Evolutionary conservation across 306 rosid genomes (phyloP).

Genomic region (Cucurbita moschata): DNA sequence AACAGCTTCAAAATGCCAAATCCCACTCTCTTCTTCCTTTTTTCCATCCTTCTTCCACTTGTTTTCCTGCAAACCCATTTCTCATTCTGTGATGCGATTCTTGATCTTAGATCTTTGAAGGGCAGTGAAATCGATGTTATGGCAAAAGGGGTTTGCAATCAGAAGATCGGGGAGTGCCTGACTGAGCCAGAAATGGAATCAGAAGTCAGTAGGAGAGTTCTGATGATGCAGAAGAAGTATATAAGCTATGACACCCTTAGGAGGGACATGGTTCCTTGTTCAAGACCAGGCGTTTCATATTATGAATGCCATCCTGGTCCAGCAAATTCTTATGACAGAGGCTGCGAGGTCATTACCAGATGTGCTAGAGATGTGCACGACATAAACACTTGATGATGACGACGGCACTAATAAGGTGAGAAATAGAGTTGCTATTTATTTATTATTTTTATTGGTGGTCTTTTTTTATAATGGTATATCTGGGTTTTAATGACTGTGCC

Average conservation of each 20-base stretch:
- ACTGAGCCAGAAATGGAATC: slow-evolving; percentile 47
- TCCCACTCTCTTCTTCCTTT: neutral
- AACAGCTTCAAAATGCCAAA: slow-evolving; percentile 1
- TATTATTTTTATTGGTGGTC: neutral
- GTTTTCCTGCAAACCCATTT: slow-evolving; percentile 29
- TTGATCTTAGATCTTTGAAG: slow-evolving; percentile 38
- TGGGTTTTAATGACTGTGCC: neutral
- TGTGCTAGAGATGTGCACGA: slow-evolving; percentile 63
- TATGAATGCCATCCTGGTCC: slow-evolving; percentile 57
- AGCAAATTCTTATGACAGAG: slow-evolving; percentile 66
- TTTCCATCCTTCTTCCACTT: slow-evolving; percentile 18
- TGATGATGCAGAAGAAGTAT: slow-evolving; percentile 59
- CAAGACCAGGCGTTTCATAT: slow-evolving; percentile 68
- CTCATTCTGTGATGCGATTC: slow-evolving; percentile 29
- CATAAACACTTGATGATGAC: slow-evolving; percentile 15
- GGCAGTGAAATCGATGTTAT: slow-evolving; percentile 23
- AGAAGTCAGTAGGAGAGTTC: slow-evolving; percentile 54
- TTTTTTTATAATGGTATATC: neutral
- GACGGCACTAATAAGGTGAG: neutral
- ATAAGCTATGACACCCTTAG: slow-evolving; percentile 82
- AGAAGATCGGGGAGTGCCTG: slow-evolving; percentile 43
- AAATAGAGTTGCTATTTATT: neutral
- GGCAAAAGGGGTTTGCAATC: slow-evolving; percentile 35
- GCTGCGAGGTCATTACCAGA: slow-evolving; percentile 70
- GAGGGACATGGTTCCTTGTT: slow-evolving; percentile 79